Base-by-base conservation (phyloP, 2,329 filamentous ascomycete species). In the Pyrenochaeta sp. region DNA sequence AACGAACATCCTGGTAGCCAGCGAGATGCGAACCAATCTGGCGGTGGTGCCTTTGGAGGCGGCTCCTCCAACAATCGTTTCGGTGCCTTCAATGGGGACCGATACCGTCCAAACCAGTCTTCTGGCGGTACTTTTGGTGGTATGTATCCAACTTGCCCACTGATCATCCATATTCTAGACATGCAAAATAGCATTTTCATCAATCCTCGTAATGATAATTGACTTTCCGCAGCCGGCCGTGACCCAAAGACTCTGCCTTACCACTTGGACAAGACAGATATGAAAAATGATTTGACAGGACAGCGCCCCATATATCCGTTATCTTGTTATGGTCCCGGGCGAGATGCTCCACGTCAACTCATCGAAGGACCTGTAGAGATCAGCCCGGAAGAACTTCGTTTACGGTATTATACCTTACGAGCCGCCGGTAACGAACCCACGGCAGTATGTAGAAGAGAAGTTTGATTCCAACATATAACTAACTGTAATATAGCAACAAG, bases 351-450 rank as follows among this genome's bases (percentile, higher is more conserved):
- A 0, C 86, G 86, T 15, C 92, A 97, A 75, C 82, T 97, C 1
- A 93, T 97, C 67, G 92, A 92, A 46, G 92, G 92, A 1, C 82
- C 85, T 5, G 84, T 92, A 15, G 94, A 98, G 74, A 89, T 92
- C 73, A 96, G 92, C 68, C 89, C 90, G 35, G 94, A 98, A 74
- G 94, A 98, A 76, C 84, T 96, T 72, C 85, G 92, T 44, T 72
- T 93, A 23, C 78, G 81, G 18, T 88, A 92, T 69, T 93, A 94
- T 68, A 80, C 87, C 46, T 85, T 85, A 1, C 79, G 82, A 35
- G 83, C 85, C 7, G 69, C 83, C 7, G 90, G 90, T 1, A 90
- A 87, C 50, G 75, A 81, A 45, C 74, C 83, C 49, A 75, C 78
- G 59, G 84, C 82, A 23, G 77, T 86, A 80, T 77, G 69, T 67